Percentiles rank a stretch among this genome's conserved stretches.
These are phyloP conservation scores for Massarina eburnea DNA, from an alignment of 2,329 filamentous ascomycete species.

Conservation along the genomic window DNA sequence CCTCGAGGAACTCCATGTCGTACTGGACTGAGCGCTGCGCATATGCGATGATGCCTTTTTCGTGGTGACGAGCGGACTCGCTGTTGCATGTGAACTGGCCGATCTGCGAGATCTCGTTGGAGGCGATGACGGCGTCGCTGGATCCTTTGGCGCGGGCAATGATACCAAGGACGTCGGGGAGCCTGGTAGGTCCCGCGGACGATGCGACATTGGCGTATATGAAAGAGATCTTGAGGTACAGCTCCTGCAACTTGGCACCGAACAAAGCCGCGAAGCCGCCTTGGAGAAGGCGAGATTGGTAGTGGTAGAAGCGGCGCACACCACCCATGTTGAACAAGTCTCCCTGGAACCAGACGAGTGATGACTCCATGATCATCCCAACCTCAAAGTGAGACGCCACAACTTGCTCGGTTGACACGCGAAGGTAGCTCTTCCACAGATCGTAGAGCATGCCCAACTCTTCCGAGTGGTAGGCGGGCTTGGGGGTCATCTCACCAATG, in stretches of 20 bases:
- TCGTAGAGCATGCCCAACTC: slow-evolving; percentile 27
- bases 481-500: slow-evolving; percentile 25
- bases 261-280: slow-evolving; percentile 25
- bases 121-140: slow-evolving; percentile 49
- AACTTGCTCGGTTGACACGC: slow-evolving; percentile 22
- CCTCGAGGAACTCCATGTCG: slow-evolving; percentile 57
- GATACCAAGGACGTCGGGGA: slow-evolving; percentile 51
- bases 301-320: slow-evolving; percentile 29
- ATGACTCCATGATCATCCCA: slow-evolving; percentile 25
- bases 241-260: slow-evolving; percentile 25
- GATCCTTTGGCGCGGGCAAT: slow-evolving; percentile 50
- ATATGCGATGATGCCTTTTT: slow-evolving; percentile 56
- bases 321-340: slow-evolving; percentile 31
- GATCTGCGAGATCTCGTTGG: slow-evolving; percentile 53
- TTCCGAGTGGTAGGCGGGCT: slow-evolving; percentile 20
- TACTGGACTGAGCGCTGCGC: slow-evolving; percentile 53
- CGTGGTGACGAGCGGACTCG: slow-evolving; percentile 53
- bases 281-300: slow-evolving; percentile 25
- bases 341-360: slow-evolving; percentile 26
- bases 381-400: slow-evolving; percentile 26
- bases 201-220: slow-evolving; percentile 30
- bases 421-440: slow-evolving; percentile 24
- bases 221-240: slow-evolving; percentile 30
- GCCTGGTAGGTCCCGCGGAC: slow-evolving; percentile 21
- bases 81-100: slow-evolving; percentile 54